Conservation (phyloP, 2,329 filamentous ascomycete species). For the Trichoderma endophyticum region DNA sequence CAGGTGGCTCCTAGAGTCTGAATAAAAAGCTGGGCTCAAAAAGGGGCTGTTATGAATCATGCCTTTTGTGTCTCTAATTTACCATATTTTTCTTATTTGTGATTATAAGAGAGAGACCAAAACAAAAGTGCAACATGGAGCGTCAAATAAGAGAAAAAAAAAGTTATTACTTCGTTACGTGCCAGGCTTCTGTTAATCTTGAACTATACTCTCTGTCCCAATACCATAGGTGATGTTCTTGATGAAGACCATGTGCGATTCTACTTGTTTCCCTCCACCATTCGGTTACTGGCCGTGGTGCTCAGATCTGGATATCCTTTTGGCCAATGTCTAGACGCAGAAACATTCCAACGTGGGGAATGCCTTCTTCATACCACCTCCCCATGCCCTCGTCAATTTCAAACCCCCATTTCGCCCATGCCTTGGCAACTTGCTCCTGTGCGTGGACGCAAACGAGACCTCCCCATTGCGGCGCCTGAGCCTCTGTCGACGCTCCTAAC, state of each 20-base stretch:
- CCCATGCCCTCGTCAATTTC: constrained; percentile 69
- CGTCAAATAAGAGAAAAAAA: constrained; percentile 13
- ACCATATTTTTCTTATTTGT: constrained; percentile 12
- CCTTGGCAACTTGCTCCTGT: constrained; percentile 60
- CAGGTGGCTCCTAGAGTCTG: constrained; percentile 41
- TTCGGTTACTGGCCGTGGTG: neutral
- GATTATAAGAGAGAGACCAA: constrained; percentile 13
- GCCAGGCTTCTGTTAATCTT: neutral
- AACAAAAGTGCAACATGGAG: constrained; percentile 12
- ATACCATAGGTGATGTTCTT: neutral
- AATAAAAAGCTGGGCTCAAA: constrained; percentile 43
- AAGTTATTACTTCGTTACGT: neutral
- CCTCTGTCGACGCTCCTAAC: constrained; percentile 38
- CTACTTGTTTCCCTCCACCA: neutral
- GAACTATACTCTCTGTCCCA: neutral
- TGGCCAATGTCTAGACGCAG: constrained; percentile 40
- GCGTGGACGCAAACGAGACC: constrained; percentile 79
- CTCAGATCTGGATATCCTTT: constrained; percentile 27
- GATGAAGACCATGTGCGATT: neutral
- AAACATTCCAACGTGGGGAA: constrained; percentile 84
- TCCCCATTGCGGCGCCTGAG: constrained; percentile 59
- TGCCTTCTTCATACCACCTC: constrained; percentile 78
- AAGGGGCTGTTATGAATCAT: constrained; percentile 36
- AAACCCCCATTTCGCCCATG: constrained; percentile 75
- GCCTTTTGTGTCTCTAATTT: constrained; percentile 18